Conservation (phyloP, 2,329 filamentous ascomycete genomes). For the Curvularia verruculosa region DNA sequence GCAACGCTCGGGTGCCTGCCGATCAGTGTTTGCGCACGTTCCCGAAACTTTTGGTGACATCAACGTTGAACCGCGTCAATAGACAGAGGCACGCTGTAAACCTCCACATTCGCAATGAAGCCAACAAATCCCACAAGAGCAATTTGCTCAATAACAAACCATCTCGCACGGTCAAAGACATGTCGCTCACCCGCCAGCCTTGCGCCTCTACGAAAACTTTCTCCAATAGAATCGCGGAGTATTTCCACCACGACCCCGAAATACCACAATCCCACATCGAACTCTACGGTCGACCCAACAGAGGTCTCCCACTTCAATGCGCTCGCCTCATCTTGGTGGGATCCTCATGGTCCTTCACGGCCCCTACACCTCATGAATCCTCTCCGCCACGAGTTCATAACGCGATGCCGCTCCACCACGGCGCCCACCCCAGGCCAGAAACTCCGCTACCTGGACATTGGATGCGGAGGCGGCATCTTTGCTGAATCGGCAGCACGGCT, state of each 20-base stretch:
- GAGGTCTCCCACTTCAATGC: constrained; percentile 95
- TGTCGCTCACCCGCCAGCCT: background rate
- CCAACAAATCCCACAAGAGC: constrained; percentile 12
- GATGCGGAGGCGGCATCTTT: constrained; percentile 96
- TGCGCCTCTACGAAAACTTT: background rate
- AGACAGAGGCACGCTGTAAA: background rate
- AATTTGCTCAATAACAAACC: constrained; percentile 18
- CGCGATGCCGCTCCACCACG: constrained; percentile 63
- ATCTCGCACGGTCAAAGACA: background rate
- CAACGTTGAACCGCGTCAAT: constrained; percentile 7
- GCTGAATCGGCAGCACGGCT: constrained; percentile 83
- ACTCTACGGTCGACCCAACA: constrained; percentile 69
- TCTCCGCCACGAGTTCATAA: constrained; percentile 90
- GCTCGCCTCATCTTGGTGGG: constrained; percentile 96
- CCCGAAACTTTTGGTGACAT: constrained; percentile 22
- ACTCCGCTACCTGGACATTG: constrained; percentile 83
- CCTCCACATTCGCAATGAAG: constrained; percentile 15
- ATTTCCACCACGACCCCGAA: constrained; percentile 23
- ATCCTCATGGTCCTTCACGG: constrained; percentile 88
- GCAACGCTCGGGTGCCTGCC: background rate
- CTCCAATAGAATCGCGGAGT: constrained; percentile 17
- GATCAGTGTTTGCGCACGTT: constrained; percentile 4
- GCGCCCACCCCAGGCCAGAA: constrained; percentile 46
- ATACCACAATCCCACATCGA: constrained; percentile 23
- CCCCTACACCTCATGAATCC: constrained; percentile 98